Conservation (phyloP, 1,284 basidiomycete genomes). For the Sporisorium graminicola region DNA sequence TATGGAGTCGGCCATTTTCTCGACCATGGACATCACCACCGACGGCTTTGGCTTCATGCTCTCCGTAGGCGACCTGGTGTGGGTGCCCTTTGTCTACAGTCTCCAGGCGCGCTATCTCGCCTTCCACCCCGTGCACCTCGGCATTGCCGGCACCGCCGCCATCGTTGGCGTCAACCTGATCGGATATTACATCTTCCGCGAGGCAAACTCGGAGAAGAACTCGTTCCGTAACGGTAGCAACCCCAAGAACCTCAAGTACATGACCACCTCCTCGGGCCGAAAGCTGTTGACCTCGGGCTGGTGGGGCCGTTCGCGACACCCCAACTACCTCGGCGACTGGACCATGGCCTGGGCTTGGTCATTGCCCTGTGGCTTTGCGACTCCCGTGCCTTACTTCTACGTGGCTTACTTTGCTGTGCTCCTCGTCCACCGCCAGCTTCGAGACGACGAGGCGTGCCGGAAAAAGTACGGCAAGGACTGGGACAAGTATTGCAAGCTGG, state of each 20-base stretch:
- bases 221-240: constrained; percentile 93
- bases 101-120: constrained; percentile 94
- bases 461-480: constrained; percentile 82
- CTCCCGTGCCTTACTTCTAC: constrained; percentile 97
- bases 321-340: constrained; percentile 79
- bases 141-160: constrained; percentile 75
- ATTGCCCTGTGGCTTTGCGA: constrained; percentile 89
- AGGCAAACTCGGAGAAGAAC: constrained; percentile 92
- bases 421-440: constrained; percentile 87
- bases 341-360: constrained; percentile 95
- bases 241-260: constrained; percentile 88
- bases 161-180: constrained; percentile 79
- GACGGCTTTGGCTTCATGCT: constrained; percentile 99
- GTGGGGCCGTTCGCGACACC: constrained; percentile 96
- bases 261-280: constrained; percentile 86
- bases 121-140: constrained; percentile 85
- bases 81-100: constrained; percentile 95
- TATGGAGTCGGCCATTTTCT: constrained; percentile 78
- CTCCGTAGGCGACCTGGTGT: constrained; percentile 88
- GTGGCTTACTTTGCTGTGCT: constrained; percentile 86
- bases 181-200: constrained; percentile 93
- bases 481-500: constrained; percentile 55
- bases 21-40: constrained; percentile 97
- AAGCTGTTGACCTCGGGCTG: constrained; percentile 94
- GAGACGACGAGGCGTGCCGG: constrained; percentile 92